A percentile compares a stretch with the other conserved stretches of the same genome.
Evolutionary conservation across 1,139 yeast species (phyloP).

Genomic region (Magnusiomyces starmeri): DNA sequence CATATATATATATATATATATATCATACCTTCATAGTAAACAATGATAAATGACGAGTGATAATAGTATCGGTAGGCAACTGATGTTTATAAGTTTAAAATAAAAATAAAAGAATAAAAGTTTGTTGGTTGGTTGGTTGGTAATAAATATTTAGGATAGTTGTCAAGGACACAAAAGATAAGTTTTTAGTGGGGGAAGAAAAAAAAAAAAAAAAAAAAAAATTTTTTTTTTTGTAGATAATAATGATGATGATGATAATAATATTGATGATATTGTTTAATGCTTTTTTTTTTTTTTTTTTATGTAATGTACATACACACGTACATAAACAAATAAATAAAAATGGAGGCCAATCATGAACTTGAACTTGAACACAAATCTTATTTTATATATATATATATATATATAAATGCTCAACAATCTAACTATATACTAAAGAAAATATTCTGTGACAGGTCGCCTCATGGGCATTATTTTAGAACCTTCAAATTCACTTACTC

Average conservation of each 20-base stretch:
- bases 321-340: no score
- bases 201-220: no score
- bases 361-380: no score
- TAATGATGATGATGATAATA: no score
- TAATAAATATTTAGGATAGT: not conserved
- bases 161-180: not conserved
- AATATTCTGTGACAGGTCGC: constrained; percentile 73
- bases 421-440: constrained; percentile 36
- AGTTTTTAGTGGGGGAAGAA: constrained; percentile 1
- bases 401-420: not conserved
- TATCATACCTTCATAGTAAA: constrained; percentile 3
- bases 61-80: not conserved
- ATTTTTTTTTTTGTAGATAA: no score
- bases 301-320: no score
- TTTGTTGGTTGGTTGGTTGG: not conserved
- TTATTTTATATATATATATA: no score
- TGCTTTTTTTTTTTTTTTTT: no score
- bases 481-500: constrained; percentile 49
- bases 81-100: not conserved
- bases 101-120: not conserved
- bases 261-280: no score
- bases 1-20: not conserved
- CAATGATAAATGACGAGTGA: not conserved
- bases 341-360: no score
- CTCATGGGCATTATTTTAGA: constrained; percentile 52